Conservation (phyloP, 768 basidiomycete species). For the Termitomyces sp. region DNA sequence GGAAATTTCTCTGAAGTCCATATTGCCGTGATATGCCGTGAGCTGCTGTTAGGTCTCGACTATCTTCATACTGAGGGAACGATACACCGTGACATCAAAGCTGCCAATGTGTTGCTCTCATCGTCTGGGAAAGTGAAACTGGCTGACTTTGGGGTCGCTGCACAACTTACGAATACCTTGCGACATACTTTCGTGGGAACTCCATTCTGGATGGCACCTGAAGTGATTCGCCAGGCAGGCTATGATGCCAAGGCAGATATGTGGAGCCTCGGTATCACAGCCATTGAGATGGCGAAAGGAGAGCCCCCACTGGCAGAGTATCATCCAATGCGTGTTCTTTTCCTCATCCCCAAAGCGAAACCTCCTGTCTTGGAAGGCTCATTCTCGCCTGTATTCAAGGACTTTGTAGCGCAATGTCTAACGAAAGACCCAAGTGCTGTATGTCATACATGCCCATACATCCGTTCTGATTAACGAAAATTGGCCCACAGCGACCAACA, state of each 20-base stretch:
- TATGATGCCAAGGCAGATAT: constrained; percentile 96
- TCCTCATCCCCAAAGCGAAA: constrained; percentile 95
- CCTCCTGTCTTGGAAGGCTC: constrained; percentile 85
- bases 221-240: constrained; percentile 95
- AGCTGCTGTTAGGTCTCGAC: constrained; percentile 87
- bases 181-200: constrained; percentile 98
- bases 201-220: constrained; percentile 98
- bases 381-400: constrained; percentile 85
- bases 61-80: constrained; percentile 96
- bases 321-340: constrained; percentile 97
- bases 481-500: constrained; percentile 65
- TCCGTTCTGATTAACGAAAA: constrained; percentile 8
- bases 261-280: constrained; percentile 98
- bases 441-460: constrained; percentile 19
- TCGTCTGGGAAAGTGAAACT: constrained; percentile 93
- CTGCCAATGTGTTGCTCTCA: constrained; percentile 90
- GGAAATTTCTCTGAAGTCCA: constrained; percentile 89
- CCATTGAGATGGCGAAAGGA: constrained; percentile 97
- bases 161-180: constrained; percentile 89
- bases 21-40: constrained; percentile 92
- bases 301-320: constrained; percentile 96
- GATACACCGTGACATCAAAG: constrained; percentile 99
- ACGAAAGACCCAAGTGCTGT: constrained; percentile 88
- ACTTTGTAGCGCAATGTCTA: constrained; percentile 85
- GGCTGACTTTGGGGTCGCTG: constrained; percentile 98